phyloP scores from a whole-genome alignment of 2,329 filamentous ascomycete genomes.

The Pyrenophora seminiperda region DNA sequence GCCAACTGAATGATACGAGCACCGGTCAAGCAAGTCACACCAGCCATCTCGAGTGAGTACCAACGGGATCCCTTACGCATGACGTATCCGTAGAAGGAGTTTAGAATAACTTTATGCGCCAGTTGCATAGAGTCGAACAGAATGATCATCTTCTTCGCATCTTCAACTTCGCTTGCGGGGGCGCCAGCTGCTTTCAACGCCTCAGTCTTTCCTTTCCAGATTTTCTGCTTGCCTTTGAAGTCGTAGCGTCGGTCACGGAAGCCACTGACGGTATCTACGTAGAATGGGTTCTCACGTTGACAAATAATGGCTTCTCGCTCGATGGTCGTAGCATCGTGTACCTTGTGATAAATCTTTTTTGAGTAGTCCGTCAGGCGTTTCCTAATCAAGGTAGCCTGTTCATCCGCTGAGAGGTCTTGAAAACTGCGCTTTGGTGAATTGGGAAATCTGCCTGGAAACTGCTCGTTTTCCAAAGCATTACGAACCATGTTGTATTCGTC shows the following conservation, averaged over 20 bases:
- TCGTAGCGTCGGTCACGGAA: constrained; percentile 98
- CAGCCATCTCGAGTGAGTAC: constrained; percentile 99
- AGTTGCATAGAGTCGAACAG: constrained; percentile 94
- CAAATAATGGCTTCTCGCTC: constrained; percentile 97
- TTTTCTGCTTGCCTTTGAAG: constrained; percentile 97
- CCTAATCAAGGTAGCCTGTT: constrained; percentile 78
- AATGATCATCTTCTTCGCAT: constrained; percentile 98
- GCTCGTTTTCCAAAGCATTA: constrained; percentile 87
- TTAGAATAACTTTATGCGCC: constrained; percentile 98
- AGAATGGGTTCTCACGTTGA: constrained; percentile 97
- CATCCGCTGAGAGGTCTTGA: constrained; percentile 78
- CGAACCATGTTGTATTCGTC: constrained; percentile 99
- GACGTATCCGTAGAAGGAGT: constrained; percentile 98
- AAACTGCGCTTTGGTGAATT: constrained; percentile 75
- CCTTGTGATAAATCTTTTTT: constrained; percentile 99
- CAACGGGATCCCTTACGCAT: constrained; percentile 98
- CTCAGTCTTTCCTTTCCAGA: constrained; percentile 97
- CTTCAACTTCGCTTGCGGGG: constrained; percentile 75
- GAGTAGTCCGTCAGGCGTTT: constrained; percentile 92
- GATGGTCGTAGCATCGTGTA: constrained; percentile 91
- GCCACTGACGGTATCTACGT: constrained; percentile 92
- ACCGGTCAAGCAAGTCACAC: constrained; percentile 94
- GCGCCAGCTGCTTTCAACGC: constrained; percentile 83
- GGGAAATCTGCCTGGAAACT: constrained; percentile 79
- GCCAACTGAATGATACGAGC: constrained; percentile 97